Percentiles rank a stretch among this genome's conserved stretches.
These are phyloP conservation scores for Candida maris DNA, from an alignment of 805 yeast genomes.

Conservation along the genomic window DNA sequence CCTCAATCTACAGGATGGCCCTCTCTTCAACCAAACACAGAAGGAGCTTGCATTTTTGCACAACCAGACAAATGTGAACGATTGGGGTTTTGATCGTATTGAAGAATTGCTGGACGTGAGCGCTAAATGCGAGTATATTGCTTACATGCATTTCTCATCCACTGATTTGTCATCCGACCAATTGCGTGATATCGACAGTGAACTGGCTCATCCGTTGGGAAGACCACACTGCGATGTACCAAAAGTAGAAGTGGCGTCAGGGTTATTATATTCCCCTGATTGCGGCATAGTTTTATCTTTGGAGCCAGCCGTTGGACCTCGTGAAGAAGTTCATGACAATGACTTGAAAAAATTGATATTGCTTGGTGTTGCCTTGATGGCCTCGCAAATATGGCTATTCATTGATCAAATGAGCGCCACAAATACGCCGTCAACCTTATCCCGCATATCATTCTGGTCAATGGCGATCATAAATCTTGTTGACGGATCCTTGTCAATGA, in stretches of 20 bases:
- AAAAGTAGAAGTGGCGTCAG: slow-evolving; percentile 46
- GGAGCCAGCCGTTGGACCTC: slow-evolving; percentile 47
- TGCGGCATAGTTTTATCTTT: slow-evolving; percentile 61
- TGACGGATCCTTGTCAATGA: slow-evolving; percentile 67
- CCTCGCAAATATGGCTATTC: slow-evolving; percentile 52
- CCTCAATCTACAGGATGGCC: slow-evolving; percentile 38
- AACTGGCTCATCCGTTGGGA: slow-evolving; percentile 70
- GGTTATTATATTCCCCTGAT: slow-evolving; percentile 80
- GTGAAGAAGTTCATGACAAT: slow-evolving; percentile 43
- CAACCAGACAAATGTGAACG: slow-evolving; percentile 39
- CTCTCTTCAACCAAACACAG: slow-evolving; percentile 43
- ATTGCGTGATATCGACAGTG: slow-evolving; percentile 63
- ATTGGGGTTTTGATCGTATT: slow-evolving; percentile 36
- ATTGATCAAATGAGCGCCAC: slow-evolving; percentile 68
- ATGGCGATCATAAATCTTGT: slow-evolving; percentile 58
- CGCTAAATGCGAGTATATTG: slow-evolving; percentile 64
- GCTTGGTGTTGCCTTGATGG: slow-evolving; percentile 42
- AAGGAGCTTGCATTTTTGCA: slow-evolving; percentile 40
- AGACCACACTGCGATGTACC: slow-evolving; percentile 67
- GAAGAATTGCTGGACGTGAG: slow-evolving; percentile 31
- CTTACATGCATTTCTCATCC: slow-evolving; percentile 66
- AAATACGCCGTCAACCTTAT: slow-evolving; percentile 75
- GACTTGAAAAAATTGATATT: slow-evolving; percentile 40
- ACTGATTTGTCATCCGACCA: slow-evolving; percentile 52
- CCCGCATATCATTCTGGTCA: slow-evolving; percentile 68